Conservation (phyloP, 1,284 basidiomycete genomes). For the Tranzscheliella williamsii region DNA sequence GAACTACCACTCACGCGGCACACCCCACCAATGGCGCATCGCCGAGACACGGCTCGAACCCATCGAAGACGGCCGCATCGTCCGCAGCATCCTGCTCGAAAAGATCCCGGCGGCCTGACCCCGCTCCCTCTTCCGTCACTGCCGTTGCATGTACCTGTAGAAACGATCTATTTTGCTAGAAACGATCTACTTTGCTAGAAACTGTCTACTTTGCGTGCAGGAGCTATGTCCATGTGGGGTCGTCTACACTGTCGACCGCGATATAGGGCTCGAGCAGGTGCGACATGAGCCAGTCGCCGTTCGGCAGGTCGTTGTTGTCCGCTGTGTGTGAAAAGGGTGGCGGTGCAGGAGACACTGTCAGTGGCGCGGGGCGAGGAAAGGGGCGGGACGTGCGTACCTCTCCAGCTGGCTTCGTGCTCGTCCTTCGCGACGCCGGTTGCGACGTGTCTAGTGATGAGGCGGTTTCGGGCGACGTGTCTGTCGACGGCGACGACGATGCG, state of each 20-base stretch:
- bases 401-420: constrained; percentile 70
- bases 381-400: constrained; percentile 66
- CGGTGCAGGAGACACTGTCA: background rate
- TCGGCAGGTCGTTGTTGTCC: constrained; percentile 57
- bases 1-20: constrained; percentile 1
- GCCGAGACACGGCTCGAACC: constrained; percentile 11
- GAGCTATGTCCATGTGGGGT: constrained; percentile 20
- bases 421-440: constrained; percentile 73
- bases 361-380: background rate
- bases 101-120: constrained; percentile 4
- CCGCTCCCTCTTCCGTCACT: too few relatives aligned
- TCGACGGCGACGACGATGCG: constrained; percentile 76
- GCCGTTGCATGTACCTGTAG: too few relatives aligned
- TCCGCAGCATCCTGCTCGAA: constrained; percentile 15
- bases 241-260: constrained; percentile 22
- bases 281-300: constrained; percentile 54
- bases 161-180: too few relatives aligned
- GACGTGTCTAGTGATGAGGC: constrained; percentile 76
- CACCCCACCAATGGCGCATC: constrained; percentile 7
- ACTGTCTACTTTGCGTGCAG: background rate
- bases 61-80: constrained; percentile 28
- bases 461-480: constrained; percentile 67
- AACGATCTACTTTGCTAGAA: too few relatives aligned
- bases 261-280: constrained; percentile 46
- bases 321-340: constrained; percentile 21